These are phyloP conservation scores for Anisodus tanguticus DNA, from an alignment of 257 asterid genomes.

Conservation along the genomic window DNA sequence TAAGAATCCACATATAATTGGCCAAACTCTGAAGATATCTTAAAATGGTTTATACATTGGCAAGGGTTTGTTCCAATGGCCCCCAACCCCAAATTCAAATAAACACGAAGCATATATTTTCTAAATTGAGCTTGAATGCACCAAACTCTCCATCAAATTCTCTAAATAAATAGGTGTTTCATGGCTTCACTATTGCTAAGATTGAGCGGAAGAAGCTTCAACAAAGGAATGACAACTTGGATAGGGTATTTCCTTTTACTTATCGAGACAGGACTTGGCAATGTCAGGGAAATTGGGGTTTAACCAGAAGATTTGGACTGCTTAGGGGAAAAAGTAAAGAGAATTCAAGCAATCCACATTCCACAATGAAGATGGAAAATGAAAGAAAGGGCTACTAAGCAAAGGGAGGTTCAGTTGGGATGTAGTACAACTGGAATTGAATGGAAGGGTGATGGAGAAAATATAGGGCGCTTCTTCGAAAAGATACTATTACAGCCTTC, in stretches of 20 bases:
- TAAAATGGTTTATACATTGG: background rate
- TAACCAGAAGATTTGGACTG: background rate
- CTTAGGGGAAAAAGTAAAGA: background rate
- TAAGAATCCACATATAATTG: background rate
- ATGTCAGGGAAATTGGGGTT: background rate
- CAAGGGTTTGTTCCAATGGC: background rate
- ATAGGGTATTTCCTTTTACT: background rate
- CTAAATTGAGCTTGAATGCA: background rate
- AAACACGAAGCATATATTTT: background rate
- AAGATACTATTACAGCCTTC: too few relatives aligned
- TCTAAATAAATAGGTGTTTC: background rate
- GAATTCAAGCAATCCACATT: background rate
- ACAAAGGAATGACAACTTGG: slow-evolving; percentile 23
- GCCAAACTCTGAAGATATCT: background rate
- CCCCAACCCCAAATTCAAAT: slow-evolving; percentile 10
- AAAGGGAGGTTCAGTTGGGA: too few relatives aligned
- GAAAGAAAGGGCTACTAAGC: background rate
- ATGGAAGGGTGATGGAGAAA: too few relatives aligned
- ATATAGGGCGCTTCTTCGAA: too few relatives aligned
- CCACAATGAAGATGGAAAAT: slow-evolving; percentile 2
- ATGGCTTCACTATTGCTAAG: background rate
- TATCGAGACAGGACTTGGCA: background rate
- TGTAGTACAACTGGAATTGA: too few relatives aligned
- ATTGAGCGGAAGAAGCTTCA: background rate
- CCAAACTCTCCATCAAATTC: slow-evolving; percentile 8